phyloP scores from a whole-genome alignment of 2,329 filamentous ascomycete genomes.

The Monilinia polystroma region DNA sequence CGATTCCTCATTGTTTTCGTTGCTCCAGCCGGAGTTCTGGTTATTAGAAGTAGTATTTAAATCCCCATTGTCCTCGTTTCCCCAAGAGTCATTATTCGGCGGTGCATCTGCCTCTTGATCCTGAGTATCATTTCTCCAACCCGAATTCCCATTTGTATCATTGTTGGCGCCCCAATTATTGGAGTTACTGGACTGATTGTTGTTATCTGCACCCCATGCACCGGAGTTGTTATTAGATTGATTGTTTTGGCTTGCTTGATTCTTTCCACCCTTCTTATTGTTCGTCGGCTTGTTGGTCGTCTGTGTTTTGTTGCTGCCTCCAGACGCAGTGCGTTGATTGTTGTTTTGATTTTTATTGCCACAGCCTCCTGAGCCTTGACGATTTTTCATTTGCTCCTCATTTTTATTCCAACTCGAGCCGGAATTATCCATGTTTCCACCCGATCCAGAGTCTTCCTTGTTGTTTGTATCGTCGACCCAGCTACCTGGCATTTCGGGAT shows the following conservation, averaged over 20 bases:
- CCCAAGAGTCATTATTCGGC: conserved; percentile 8
- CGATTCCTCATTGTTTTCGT: background rate
- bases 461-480: conserved; percentile 25
- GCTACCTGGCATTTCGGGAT: conserved; percentile 24
- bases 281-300: conserved; percentile 10
- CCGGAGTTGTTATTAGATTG: conserved; percentile 21
- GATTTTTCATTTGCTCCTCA: conserved; percentile 2
- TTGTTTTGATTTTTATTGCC: conserved; percentile 25
- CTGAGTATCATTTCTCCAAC: background rate
- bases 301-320: conserved; percentile 21
- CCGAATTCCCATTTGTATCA: conserved; percentile 21
- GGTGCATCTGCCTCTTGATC: background rate
- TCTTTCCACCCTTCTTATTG: conserved; percentile 8
- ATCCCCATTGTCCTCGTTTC: conserved; percentile 1
- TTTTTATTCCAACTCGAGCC: background rate
- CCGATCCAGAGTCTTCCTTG: conserved; percentile 3
- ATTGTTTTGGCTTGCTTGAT: conserved; percentile 9
- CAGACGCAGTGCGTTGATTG: conserved; percentile 21
- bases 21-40: conserved; percentile 10
- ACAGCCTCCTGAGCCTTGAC: conserved; percentile 8
- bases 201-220: conserved; percentile 22
- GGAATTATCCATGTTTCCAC: conserved; percentile 1
- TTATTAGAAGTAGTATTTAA: conserved; percentile 14
- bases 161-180: conserved; percentile 23
- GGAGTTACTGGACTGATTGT: conserved; percentile 1